Percentiles rank a stretch among this genome's conserved stretches.
These are phyloP conservation scores for Capronia americana DNA, from an alignment of 2,329 filamentous ascomycete species.

Conservation along the genomic window DNA sequence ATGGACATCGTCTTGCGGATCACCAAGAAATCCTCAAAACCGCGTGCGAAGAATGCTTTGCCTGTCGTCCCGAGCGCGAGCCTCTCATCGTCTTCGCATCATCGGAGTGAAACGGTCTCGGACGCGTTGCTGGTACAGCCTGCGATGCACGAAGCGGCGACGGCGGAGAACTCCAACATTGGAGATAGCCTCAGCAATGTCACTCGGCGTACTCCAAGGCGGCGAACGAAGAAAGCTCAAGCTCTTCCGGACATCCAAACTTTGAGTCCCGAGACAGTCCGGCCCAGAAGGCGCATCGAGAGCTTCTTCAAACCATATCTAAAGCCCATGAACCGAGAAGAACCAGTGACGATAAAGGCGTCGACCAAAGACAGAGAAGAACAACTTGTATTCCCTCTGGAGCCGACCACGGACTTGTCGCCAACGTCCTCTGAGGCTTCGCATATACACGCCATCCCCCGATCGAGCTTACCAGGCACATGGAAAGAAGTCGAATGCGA, in stretches of 20 bases:
- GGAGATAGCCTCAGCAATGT: slow-evolving; percentile 11
- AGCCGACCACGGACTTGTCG: slow-evolving; percentile 14
- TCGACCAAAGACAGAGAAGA: not conserved
- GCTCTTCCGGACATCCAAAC: not conserved
- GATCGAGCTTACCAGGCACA: slow-evolving; percentile 46
- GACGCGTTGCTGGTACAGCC: not conserved
- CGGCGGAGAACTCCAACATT: not conserved
- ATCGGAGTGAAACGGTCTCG: not conserved
- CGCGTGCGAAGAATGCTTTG: not conserved
- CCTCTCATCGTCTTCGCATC: not conserved
- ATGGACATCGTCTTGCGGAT: slow-evolving; percentile 1
- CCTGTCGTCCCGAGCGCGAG: not conserved
- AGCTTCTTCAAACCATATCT: slow-evolving; percentile 32
- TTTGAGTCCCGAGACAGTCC: slow-evolving; percentile 2
- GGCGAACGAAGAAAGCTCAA: slow-evolving; percentile 13
- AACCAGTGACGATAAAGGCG: not conserved
- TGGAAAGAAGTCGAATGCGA: slow-evolving; percentile 42
- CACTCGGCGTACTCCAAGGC: slow-evolving; percentile 17
- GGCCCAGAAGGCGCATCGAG: slow-evolving; percentile 22
- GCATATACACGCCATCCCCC: slow-evolving; percentile 40
- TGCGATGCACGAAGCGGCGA: not conserved
- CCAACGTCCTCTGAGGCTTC: not conserved
- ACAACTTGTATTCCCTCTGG: slow-evolving; percentile 6
- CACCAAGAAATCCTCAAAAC: slow-evolving; percentile 5
- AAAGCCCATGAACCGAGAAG: slow-evolving; percentile 9